These are phyloP conservation scores for Cladosporium sp. DNA, from an alignment of 2,329 filamentous ascomycete species.

Conservation along the genomic window DNA sequence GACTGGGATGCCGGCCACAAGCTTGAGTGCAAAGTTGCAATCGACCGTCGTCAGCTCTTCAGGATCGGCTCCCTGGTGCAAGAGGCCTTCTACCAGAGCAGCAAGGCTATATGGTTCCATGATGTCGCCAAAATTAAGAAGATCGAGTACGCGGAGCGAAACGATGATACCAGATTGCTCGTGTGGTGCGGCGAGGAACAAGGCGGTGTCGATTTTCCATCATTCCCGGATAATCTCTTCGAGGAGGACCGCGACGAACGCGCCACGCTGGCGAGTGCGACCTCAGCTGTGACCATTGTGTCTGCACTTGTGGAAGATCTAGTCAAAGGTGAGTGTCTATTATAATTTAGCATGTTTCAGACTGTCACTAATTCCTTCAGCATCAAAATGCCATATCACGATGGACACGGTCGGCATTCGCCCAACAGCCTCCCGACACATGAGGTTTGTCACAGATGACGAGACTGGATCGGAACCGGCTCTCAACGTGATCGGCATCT, in stretches of 20 bases:
- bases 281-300: no score
- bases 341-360: no score
- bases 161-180: no score
- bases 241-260: not conserved
- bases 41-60: conserved; percentile 22
- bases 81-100: conserved; percentile 20
- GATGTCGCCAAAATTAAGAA: not conserved
- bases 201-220: not conserved
- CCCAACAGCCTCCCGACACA: no score
- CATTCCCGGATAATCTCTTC: not conserved
- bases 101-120: not conserved
- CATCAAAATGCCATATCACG: no score
- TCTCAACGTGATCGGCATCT: no score
- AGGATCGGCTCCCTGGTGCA: conserved; percentile 28
- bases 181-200: not conserved
- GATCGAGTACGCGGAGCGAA: not conserved
- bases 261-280: not conserved
- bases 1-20: conserved; percentile 22
- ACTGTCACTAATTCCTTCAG: no score
- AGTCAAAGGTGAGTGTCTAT: no score
- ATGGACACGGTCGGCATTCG: no score
- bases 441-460: no score
- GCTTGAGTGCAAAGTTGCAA: not conserved
- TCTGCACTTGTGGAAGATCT: no score
- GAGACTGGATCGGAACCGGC: no score